Percentiles rank a stretch among this genome's conserved stretches.
phyloP scores from a whole-genome alignment of 768 basidiomycete species.

The Thelephora ganbajun region DNA sequence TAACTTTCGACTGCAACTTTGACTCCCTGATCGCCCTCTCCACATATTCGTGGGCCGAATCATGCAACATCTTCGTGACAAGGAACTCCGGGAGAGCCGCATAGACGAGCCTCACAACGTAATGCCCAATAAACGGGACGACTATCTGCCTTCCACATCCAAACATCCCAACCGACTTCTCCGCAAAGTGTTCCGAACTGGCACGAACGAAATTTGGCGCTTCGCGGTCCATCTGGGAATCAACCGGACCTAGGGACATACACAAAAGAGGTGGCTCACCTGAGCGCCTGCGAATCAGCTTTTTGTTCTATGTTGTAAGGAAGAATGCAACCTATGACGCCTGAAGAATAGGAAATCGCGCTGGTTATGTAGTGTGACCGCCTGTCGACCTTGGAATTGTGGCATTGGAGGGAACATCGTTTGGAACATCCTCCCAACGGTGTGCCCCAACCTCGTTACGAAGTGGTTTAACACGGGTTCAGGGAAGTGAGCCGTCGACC shows the following conservation, averaged over 20 bases:
- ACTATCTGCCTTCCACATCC: slow-evolving; percentile 12
- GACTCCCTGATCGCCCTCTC: too few relatives aligned
- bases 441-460: slow-evolving; percentile 85
- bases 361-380: slow-evolving; percentile 94
- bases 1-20: too few relatives aligned
- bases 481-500: slow-evolving; percentile 84
- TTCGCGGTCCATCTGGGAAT: slow-evolving; percentile 2
- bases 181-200: slow-evolving; percentile 10
- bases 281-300: slow-evolving; percentile 15
- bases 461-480: slow-evolving; percentile 94
- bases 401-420: slow-evolving; percentile 91
- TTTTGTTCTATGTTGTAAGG: not conserved
- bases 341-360: slow-evolving; percentile 97
- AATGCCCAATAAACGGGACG: slow-evolving; percentile 11
- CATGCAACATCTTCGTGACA: too few relatives aligned
- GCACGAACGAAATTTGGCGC: slow-evolving; percentile 5
- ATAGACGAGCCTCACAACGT: slow-evolving; percentile 3
- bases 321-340: slow-evolving; percentile 61
- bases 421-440: slow-evolving; percentile 90
- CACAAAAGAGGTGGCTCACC: slow-evolving; percentile 26
- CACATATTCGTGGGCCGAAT: too few relatives aligned
- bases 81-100: slow-evolving; percentile 1
- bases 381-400: slow-evolving; percentile 92
- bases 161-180: slow-evolving; percentile 8
- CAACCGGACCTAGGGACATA: slow-evolving; percentile 15